Evolutionary conservation across 495 filamentous ascomycete species (phyloP), one percentile per base, ranked within the genome.

Genomic region (Annulohypoxylon nitens): DNA sequence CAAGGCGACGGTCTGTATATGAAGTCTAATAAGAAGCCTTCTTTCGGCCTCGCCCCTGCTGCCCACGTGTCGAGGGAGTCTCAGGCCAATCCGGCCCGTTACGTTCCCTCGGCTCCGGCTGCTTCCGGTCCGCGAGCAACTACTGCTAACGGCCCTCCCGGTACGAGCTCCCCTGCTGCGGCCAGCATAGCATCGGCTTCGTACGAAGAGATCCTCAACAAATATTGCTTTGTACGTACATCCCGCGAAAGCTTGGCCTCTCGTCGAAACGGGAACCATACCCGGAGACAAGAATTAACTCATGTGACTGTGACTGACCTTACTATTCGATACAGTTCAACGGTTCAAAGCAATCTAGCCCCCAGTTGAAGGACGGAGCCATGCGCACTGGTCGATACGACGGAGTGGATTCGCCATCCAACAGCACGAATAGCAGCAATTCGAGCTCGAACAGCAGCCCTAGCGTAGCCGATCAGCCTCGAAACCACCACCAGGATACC

Each of bases 181-280:
- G 73, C 82, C 26, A 84, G 82, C 68, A 85, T 95, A 70, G 87
- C 94, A 25, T 97, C 95, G 25, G 88, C 91, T 43, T 92, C 93
- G 60, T 98, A 98, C 81, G 90, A 94, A 78, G 96, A 99, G 80
- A 86, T 99, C 65, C 89, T 99, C 76, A 93, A 97, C 85, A 97
- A 97, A 82, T 99, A 97, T 83, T 99, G 96, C 86, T 97, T 97
- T 88, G 95, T 97, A 93, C 88, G 94, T 97, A 85, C 71, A 67
- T 71, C 80, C 71, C 10, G 58, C 43, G 20, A 53, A 23, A 74
- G 74, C 69, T 71, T 75, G 63, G 71, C 71, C 71, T 70, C 69
- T 67, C 43, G 59, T 64, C 60, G 76, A 78, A 78, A 67, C 73
- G 69, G 53, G 76, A 74, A 76, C 47, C 39, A 69, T 39, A 25